Percentiles rank a stretch among this genome's conserved stretches.
These are phyloP conservation scores for Funneliformis caledonium DNA, from an alignment of 371 early-diverging fungal genomes.

Conservation along the genomic window DNA sequence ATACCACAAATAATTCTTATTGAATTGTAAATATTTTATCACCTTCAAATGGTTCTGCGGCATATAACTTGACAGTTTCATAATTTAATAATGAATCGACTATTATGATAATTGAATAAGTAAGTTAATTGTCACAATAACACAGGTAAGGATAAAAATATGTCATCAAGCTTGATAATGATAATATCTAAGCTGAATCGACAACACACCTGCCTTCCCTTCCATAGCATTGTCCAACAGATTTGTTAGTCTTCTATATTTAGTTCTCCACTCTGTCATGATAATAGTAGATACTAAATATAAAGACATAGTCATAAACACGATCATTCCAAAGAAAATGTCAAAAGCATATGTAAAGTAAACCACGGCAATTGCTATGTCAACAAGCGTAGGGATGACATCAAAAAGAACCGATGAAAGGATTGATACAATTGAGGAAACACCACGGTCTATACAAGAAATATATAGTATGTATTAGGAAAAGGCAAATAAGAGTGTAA, in stretches of 20 bases:
- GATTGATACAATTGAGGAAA: constrained; percentile 76
- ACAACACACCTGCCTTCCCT: constrained; percentile 56
- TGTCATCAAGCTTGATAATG: background rate
- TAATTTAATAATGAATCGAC: constrained; percentile 95
- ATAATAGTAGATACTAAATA: constrained; percentile 85
- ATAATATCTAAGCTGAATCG: background rate
- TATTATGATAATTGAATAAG: background rate
- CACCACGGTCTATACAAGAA: constrained; percentile 81
- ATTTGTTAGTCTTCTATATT: constrained; percentile 78
- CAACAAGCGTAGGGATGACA: constrained; percentile 86
- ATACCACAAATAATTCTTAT: constrained; percentile 63
- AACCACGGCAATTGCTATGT: constrained; percentile 80
- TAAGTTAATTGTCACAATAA: background rate
- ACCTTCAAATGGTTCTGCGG: constrained; percentile 76
- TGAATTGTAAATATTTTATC: constrained; percentile 58
- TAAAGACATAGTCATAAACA: constrained; percentile 84
- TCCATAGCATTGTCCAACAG: constrained; percentile 77
- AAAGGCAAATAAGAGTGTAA: background rate
- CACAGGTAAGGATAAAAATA: background rate
- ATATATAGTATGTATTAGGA: background rate
- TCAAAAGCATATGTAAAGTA: constrained; percentile 77
- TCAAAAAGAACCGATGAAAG: constrained; percentile 88
- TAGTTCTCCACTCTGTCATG: constrained; percentile 93
- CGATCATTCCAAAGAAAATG: constrained; percentile 79
- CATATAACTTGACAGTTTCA: constrained; percentile 94